Percentiles rank a stretch among this genome's conserved stretches.
Conservation (phyloP, 2,329 filamentous ascomycete species). For the Colletotrichum sp. region DNA sequence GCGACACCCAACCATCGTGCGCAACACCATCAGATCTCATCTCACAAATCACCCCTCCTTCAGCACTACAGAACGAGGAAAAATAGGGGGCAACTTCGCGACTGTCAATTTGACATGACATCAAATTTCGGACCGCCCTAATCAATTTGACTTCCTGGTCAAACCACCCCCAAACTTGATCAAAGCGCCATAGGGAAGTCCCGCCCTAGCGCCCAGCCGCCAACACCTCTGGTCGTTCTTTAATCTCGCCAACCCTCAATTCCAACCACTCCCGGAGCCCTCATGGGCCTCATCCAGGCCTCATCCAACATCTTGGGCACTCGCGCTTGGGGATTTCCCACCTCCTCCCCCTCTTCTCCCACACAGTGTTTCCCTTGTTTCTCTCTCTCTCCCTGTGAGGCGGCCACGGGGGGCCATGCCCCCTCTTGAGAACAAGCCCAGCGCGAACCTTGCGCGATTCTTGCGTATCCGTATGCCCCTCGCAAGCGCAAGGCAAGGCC, state of each 20-base stretch:
- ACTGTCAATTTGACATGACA: constrained; percentile 15
- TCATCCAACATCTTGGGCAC: constrained; percentile 3
- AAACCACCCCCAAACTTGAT: constrained; percentile 14
- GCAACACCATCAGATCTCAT: background rate
- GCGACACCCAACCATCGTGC: background rate
- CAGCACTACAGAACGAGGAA: background rate
- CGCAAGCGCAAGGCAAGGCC: background rate
- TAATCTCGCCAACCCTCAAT: constrained; percentile 8
- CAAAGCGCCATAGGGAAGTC: constrained; percentile 16
- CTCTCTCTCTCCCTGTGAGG: background rate
- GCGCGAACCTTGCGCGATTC: background rate
- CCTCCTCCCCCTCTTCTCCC: background rate
- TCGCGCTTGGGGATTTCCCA: background rate
- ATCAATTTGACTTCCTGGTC: constrained; percentile 22
- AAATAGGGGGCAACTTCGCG: constrained; percentile 5
- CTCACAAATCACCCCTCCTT: background rate
- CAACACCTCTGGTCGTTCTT: background rate
- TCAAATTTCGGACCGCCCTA: constrained; percentile 20
- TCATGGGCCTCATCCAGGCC: background rate
- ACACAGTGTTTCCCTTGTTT: background rate
- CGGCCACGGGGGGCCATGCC: background rate
- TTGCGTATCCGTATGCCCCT: background rate
- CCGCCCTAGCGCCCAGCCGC: constrained; percentile 13
- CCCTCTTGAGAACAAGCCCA: background rate
- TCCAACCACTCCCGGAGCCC: constrained; percentile 6